Evolutionary conservation across 805 yeast species (phyloP).

Genomic region (Dipodascus geniculatus): DNA sequence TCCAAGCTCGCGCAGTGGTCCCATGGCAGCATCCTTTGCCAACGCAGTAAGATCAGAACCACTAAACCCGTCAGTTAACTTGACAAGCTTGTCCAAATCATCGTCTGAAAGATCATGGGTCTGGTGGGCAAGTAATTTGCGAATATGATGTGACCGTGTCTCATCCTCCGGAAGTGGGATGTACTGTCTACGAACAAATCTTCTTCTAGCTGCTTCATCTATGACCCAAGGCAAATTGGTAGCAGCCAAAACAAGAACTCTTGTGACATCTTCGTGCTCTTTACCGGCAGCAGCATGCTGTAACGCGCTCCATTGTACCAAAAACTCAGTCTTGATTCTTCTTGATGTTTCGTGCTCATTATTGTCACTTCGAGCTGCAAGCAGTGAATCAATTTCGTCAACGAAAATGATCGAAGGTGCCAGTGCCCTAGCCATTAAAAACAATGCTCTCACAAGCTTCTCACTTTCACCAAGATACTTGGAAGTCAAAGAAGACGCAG

Average conservation of each 20-base stretch:
- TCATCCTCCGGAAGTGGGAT: conserved; percentile 88
- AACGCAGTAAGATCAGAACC: conserved; percentile 89
- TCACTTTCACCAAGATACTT: conserved; percentile 82
- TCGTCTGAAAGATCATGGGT: conserved; percentile 53
- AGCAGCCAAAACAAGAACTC: conserved; percentile 88
- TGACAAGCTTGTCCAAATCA: conserved; percentile 52
- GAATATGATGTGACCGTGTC: conserved; percentile 62
- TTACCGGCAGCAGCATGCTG: conserved; percentile 79
- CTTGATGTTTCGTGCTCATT: conserved; percentile 81
- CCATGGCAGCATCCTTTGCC: conserved; percentile 97
- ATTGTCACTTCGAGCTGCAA: conserved; percentile 67
- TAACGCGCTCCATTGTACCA: conserved; percentile 92
- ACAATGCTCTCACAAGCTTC: conserved; percentile 80
- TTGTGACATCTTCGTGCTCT: conserved; percentile 37
- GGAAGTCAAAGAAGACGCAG: conserved; percentile 83
- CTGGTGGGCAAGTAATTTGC: conserved; percentile 56
- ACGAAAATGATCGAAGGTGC: conserved; percentile 92
- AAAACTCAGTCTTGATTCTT: conserved; percentile 82
- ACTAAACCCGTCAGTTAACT: conserved; percentile 68
- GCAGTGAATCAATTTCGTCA: conserved; percentile 87
- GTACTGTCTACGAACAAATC: conserved; percentile 85
- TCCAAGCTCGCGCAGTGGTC: conserved; percentile 83
- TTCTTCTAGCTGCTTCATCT: conserved; percentile 91
- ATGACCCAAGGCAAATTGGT: conserved; percentile 95
- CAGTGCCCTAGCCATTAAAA: conserved; percentile 68